Evolutionary conservation across 257 asterid species (phyloP).

Genomic region (Nicotiana sylvestris): DNA sequence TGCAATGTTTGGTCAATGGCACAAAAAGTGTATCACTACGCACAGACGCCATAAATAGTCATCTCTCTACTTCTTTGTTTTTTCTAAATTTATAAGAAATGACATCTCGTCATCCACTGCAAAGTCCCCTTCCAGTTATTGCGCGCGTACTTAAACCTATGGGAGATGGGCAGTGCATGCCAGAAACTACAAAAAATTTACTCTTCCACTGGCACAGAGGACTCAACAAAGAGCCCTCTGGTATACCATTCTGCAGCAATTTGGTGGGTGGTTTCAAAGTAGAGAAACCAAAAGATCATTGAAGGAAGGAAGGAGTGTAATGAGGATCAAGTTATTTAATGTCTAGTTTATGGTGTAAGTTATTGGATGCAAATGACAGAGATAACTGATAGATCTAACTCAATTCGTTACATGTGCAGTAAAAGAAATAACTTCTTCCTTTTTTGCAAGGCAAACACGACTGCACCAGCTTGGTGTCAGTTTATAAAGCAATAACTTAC

Average conservation of each 20-base stretch:
- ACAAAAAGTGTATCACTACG: background rate
- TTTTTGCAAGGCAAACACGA: background rate
- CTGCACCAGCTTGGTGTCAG: background rate
- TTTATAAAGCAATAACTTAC: background rate
- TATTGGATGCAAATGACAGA: background rate
- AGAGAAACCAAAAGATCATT: background rate
- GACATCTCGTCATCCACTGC: background rate
- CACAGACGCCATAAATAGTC: background rate
- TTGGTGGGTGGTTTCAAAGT: background rate
- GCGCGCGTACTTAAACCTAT: background rate
- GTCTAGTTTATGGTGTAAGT: slow-evolving; percentile 1
- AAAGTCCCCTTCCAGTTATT: background rate
- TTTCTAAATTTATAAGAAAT: background rate
- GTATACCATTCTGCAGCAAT: background rate
- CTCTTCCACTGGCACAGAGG: background rate
- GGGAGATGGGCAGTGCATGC: background rate
- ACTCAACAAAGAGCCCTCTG: background rate
- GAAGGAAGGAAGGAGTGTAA: background rate
- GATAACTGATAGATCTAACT: background rate
- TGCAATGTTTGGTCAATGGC: background rate
- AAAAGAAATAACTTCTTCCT: background rate
- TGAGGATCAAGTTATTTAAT: background rate
- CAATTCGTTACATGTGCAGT: background rate
- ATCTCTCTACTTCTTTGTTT: background rate
- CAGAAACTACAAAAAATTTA: background rate